Base-by-base conservation (phyloP, 441 rosid species). In the Erodium moschatum region DNA sequence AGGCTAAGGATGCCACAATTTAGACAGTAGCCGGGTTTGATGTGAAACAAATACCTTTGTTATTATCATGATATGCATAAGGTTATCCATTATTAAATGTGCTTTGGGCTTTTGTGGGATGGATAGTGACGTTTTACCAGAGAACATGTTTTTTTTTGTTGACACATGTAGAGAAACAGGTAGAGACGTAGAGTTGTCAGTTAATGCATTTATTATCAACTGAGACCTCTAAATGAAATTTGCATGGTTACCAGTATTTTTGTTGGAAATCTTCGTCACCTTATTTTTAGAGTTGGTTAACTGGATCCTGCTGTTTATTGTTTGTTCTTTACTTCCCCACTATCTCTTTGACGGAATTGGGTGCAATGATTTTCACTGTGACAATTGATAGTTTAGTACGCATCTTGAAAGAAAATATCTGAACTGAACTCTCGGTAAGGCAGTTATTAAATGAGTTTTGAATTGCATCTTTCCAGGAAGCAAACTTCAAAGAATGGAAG, bases 401-500 rank as follows among this genome's bases (percentile, higher is more conserved):
- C 21, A 7, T 54, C 21, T 54, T 54, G 24, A 54, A 54, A 54
- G 21, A 6, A 54, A 18, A 54, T 54, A 16, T 6, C 24, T 19
- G 21, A 54, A 54, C 15, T n/a, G 15, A 18, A 16, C 24, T 54
- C 62, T 16, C 24, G 21, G 11, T 8, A 54, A 54, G 10, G 27
- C 62, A 19, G 62, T 54, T 6, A 7, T 7, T 18, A 54, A 16
- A 18, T 54, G 70, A 11, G 54, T 24, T 56, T 35, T 70, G 13
- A 20, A 13, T 70, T 74, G 3, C 48, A 46, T 70, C 69, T 74
- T 79, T 31, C 35, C 82, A 91, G 97, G 96, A 87, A 80, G 87
- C 93, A 20, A 85, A 85, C 75, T 93, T 89, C 72, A 89, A 85
- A 82, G 96, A 93, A 72, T 93, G 98, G 97, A 91, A 84, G 77